Percentiles rank a stretch among this genome's conserved stretches.
Evolutionary conservation across 2,329 filamentous ascomycete species (phyloP).

Genomic region (Truncatella angustata): DNA sequence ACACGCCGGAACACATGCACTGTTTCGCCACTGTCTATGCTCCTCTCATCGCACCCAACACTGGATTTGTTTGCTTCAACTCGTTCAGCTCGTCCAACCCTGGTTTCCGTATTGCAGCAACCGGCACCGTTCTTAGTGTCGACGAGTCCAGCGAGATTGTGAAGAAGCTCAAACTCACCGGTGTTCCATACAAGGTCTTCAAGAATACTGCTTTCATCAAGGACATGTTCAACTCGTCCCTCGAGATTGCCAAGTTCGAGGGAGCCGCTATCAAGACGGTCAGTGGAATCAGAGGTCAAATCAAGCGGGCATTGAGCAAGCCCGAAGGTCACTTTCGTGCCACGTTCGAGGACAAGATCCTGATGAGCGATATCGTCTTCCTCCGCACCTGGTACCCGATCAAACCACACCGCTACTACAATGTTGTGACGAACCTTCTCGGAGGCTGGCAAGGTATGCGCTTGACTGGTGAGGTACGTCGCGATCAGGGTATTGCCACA

Average conservation of each 20-base stretch:
- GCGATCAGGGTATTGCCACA: constrained; percentile 70
- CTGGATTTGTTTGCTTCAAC: constrained; percentile 92
- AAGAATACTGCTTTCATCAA: constrained; percentile 76
- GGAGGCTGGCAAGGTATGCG: constrained; percentile 90
- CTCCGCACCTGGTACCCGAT: constrained; percentile 95
- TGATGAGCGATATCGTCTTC: constrained; percentile 96
- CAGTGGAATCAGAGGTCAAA: constrained; percentile 91
- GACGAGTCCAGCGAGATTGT: constrained; percentile 97
- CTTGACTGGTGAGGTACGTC: constrained; percentile 86
- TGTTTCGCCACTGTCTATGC: constrained; percentile 96
- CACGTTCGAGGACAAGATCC: constrained; percentile 97
- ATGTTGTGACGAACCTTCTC: constrained; percentile 89
- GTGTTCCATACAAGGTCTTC: constrained; percentile 94
- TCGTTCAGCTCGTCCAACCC: constrained; percentile 80
- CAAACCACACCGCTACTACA: constrained; percentile 94
- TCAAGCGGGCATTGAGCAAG: constrained; percentile 91
- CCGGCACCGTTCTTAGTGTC: constrained; percentile 88
- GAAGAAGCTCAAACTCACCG: constrained; percentile 98
- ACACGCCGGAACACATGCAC: constrained; percentile 99
- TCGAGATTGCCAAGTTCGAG: constrained; percentile 98
- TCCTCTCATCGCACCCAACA: constrained; percentile 91
- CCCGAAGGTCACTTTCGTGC: constrained; percentile 95
- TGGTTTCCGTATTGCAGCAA: constrained; percentile 92
- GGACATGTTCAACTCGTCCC: constrained; percentile 91
- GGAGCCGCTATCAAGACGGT: constrained; percentile 91